These are phyloP conservation scores for Candida palmyrensis DNA, from an alignment of 805 yeast genomes.

Conservation along the genomic window DNA sequence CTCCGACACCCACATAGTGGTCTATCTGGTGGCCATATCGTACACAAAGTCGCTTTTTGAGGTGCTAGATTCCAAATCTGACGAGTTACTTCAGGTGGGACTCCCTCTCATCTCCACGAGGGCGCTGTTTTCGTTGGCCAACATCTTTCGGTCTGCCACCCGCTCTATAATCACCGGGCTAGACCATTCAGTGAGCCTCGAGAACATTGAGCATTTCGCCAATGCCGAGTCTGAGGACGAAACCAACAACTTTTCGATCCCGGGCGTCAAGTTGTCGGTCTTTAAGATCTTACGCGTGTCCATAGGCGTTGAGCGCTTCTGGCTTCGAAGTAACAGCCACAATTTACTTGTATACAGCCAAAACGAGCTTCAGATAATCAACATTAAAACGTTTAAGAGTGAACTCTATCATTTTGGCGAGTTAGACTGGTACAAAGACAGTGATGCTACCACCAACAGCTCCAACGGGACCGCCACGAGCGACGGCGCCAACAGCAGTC, in stretches of 20 bases:
- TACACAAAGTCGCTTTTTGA: constrained; percentile 30
- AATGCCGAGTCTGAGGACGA: constrained; percentile 28
- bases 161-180: constrained; percentile 25
- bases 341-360: constrained; percentile 27
- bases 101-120: constrained; percentile 26
- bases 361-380: constrained; percentile 27
- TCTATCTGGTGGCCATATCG: constrained; percentile 34
- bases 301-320: constrained; percentile 23
- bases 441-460: too few species aligned
- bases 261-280: constrained; percentile 22
- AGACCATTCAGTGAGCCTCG: constrained; percentile 16
- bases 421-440: constrained; percentile 26
- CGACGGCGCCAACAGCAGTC: too few species aligned
- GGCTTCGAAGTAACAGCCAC: constrained; percentile 37
- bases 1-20: constrained; percentile 30
- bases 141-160: constrained; percentile 28
- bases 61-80: constrained; percentile 19
- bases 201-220: constrained; percentile 30
- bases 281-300: constrained; percentile 29
- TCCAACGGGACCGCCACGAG: too few species aligned
- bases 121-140: constrained; percentile 21
- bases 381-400: constrained; percentile 25
- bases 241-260: constrained; percentile 19
- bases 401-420: constrained; percentile 21
- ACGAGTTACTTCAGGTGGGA: constrained; percentile 28